Evolutionary conservation across 768 basidiomycete genomes (phyloP).

Genomic region (Calvatia gigantea): DNA sequence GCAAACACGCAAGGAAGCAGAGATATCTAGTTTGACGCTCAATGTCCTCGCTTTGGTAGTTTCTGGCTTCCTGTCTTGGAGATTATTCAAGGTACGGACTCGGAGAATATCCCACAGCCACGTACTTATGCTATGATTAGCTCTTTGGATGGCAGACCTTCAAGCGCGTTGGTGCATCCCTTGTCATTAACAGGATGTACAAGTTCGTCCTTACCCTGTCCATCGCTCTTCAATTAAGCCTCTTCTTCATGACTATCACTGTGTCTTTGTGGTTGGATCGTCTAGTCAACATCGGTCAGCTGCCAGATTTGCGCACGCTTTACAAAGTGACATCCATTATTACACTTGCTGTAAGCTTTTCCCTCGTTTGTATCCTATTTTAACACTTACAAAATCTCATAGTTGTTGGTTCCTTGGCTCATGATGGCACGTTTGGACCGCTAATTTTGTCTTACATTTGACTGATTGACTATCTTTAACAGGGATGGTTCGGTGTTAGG

Average conservation of each 20-base stretch:
- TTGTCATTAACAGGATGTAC: conserved; percentile 71
- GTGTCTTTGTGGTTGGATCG: conserved; percentile 78
- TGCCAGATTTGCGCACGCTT: conserved; percentile 38
- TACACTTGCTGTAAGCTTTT: conserved; percentile 53
- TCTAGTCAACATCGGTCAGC: conserved; percentile 60
- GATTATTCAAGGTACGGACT: conserved; percentile 58
- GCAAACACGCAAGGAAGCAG: conserved; percentile 53
- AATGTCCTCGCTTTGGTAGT: conserved; percentile 59
- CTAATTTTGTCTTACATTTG: not conserved
- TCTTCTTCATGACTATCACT: conserved; percentile 73
- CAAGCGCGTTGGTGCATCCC: conserved; percentile 78
- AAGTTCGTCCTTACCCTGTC: conserved; percentile 67
- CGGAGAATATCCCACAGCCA: not conserved
- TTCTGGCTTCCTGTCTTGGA: conserved; percentile 68
- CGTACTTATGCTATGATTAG: conserved; percentile 31
- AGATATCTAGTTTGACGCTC: conserved; percentile 59
- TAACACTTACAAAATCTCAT: conserved; percentile 2
- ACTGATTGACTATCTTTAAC: conserved; percentile 3
- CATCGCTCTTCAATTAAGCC: conserved; percentile 68
- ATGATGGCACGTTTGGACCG: conserved; percentile 37
- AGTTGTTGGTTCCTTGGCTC: conserved; percentile 61
- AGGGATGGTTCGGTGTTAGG: conserved; percentile 79
- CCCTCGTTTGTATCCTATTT: not conserved
- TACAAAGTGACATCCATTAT: conserved; percentile 57
- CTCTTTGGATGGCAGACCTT: conserved; percentile 84